Evolutionary conservation across 202 grass and related monocot genomes (phyloP), one percentile per base, ranked within the genome.

Genomic region (Digitaria exilis): DNA sequence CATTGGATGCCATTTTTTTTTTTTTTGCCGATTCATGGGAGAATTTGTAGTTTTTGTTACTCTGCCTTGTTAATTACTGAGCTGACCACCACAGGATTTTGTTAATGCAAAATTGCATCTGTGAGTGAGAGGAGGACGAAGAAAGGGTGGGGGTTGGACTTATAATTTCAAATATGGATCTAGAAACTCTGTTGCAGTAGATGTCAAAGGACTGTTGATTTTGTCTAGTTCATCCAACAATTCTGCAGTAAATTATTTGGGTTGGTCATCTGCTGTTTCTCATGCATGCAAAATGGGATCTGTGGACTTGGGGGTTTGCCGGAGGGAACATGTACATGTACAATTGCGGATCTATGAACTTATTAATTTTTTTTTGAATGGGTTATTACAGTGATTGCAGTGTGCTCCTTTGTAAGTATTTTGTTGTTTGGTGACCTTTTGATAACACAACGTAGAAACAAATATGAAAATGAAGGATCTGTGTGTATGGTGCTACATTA

Each of bases 271-370:
- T 52, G 44, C 10, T 28, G 25, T 69, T 69, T 76, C 37, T 15
- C 13, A 37, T 46, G 82, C 34, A 76, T 63, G 51, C 3, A 16
- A 74, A 65, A 65, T 6, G 9, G 50, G 32, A 86, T 79, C 84
- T 86, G 34, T 45, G 19, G 35, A 75, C 55, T 43, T 55, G 24
- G 43, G 48, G 45, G 25, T 14, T 69, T 4, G 18, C 16, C 4
- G 18, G 17, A 18, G 3, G 19, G 22, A 71, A 76, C 1, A 24
- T 3, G n/a, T n/a, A n/a, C n/a, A n/a, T n/a, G 37, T 42, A 16
- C 21, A 9, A 18, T 74, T 62, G 19, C 0, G 48, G 39, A 49
- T 65, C 67, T 83, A 21, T 45, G 34, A 77, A 42, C 26, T 32
- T n/a, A n/a, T n/a, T n/a, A n/a, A 19, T 48, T 6, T 21, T 45